Conservation (phyloP, 176 grass and related monocot genomes). For the Microstegium vimineum region DNA sequence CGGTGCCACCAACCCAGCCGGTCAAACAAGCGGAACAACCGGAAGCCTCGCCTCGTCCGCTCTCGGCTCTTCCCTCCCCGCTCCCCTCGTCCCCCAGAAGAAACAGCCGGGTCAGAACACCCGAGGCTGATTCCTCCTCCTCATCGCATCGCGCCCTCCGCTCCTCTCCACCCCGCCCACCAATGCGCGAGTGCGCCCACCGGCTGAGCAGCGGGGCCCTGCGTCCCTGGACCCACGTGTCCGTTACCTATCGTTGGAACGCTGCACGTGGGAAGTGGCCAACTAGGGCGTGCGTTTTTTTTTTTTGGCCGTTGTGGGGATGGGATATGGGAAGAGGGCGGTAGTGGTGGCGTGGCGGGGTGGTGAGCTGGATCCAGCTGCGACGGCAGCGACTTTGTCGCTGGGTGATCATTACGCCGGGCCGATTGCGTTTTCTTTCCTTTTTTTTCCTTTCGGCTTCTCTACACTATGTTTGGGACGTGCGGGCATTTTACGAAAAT, state of each 20-base stretch:
- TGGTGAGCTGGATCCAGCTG: slow-evolving; percentile 43
- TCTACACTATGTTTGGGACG: neutral
- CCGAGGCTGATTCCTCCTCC: neutral
- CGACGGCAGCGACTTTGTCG: neutral
- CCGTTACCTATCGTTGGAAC: fast-evolving
- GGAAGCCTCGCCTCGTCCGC: neutral
- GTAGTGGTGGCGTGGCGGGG: neutral
- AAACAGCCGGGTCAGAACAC: slow-evolving; percentile 12
- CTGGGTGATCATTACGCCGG: neutral
- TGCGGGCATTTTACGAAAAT: neutral
- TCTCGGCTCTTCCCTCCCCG: too few relatives aligned
- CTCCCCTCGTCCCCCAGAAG: neutral
- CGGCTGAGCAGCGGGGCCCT: neutral
- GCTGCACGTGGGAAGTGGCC: neutral
- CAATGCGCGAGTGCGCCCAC: too few relatives aligned
- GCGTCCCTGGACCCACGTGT: fast-evolving
- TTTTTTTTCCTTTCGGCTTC: neutral
- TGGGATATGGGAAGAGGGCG: neutral
- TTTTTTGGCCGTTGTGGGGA: neutral
- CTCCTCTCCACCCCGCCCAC: neutral
- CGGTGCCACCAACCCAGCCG: neutral
- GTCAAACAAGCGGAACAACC: neutral
- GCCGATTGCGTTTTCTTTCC: neutral
- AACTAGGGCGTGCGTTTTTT: neutral
- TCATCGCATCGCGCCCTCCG: neutral